A percentile compares a stretch with the other conserved stretches of the same genome.
phyloP scores from a whole-genome alignment of 2,329 filamentous ascomycete genomes.

The Dactylellina leptospora region DNA sequence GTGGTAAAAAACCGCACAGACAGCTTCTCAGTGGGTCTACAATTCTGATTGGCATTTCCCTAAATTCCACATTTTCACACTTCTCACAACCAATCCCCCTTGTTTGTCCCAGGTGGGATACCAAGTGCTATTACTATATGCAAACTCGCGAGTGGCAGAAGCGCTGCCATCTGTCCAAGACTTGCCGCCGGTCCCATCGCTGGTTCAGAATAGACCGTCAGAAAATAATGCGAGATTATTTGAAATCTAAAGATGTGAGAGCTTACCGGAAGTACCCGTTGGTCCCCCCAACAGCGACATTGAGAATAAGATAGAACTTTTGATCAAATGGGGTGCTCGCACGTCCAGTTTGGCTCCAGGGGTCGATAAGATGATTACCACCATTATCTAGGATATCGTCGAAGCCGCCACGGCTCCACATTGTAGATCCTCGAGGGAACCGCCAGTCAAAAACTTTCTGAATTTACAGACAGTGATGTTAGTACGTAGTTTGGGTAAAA shows the following conservation, averaged over 20 bases:
- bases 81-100: slow-evolving; percentile 54
- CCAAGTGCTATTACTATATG: slow-evolving; percentile 62
- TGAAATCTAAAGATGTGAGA: too few relatives aligned
- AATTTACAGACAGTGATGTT: neutral
- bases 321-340: slow-evolving; percentile 66
- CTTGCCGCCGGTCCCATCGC: slow-evolving; percentile 63
- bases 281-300: slow-evolving; percentile 65
- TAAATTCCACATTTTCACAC: slow-evolving; percentile 3
- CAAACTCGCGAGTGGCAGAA: slow-evolving; percentile 62
- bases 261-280: slow-evolving; percentile 59
- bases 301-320: slow-evolving; percentile 65
- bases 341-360: slow-evolving; percentile 61
- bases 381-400: slow-evolving; percentile 60
- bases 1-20: neutral
- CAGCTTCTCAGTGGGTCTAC: neutral
- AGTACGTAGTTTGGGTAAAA: slow-evolving; percentile 53
- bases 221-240: neutral
- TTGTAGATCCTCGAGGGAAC: slow-evolving; percentile 56
- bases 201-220: slow-evolving; percentile 41
- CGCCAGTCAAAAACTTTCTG: slow-evolving; percentile 34
- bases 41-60: neutral
- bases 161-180: slow-evolving; percentile 63
- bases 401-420: slow-evolving; percentile 63
- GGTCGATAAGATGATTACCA: slow-evolving; percentile 61
- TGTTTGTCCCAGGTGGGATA: slow-evolving; percentile 64